Base-by-base conservation (phyloP, 352 stramenopile genomes). In the Globisporangium orthogonon region DNA sequence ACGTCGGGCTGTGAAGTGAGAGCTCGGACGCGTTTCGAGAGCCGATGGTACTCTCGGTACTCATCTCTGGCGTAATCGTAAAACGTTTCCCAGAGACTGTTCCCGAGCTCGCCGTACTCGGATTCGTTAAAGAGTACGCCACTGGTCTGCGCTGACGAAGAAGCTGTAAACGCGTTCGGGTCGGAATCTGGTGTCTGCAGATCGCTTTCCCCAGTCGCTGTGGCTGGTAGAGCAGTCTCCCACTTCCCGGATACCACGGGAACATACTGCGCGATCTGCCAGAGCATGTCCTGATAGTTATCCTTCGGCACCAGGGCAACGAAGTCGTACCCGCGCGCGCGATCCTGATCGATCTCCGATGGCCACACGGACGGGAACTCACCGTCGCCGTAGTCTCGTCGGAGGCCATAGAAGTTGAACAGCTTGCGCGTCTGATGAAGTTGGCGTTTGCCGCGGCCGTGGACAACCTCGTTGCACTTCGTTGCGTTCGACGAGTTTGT, bases 381-480 rank as follows among this genome's bases (percentile, higher is more conserved):
- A 30, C 88, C 89, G 56, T 97, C 86, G 54, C 86, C 86, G 50
- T 96, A 97, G 65, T 98, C 92, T 44, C 94, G 79, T n/a, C 92
- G 80, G 30, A 81, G 81, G 30, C 78, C 85, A 62, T 97, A 98
- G 57, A 78, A 97, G 73, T 98, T 91, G 71, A 96, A 98, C 13
- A 98, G 54, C 31, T 75, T 71, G 11, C 89, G 77, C 45, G 81
- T 94, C 31, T 66, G 40, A 65, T 98, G 94, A 1, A 63, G 28
- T 3, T 71, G 66, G 9, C 92, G 69, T 56, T 91, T 94, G 2
- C 91, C 89, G 17, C 78, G 82, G 15, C 70, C 74, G 58, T 97
- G 89, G 15, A 98, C 88, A 52, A 91, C 75, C 2, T 79, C 57
- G 41, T 82, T 86, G 60, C 92, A 98, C 54, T 87, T 33, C 51